phyloP scores from a whole-genome alignment of 768 basidiomycete genomes.

The Podaxis rugospora region DNA sequence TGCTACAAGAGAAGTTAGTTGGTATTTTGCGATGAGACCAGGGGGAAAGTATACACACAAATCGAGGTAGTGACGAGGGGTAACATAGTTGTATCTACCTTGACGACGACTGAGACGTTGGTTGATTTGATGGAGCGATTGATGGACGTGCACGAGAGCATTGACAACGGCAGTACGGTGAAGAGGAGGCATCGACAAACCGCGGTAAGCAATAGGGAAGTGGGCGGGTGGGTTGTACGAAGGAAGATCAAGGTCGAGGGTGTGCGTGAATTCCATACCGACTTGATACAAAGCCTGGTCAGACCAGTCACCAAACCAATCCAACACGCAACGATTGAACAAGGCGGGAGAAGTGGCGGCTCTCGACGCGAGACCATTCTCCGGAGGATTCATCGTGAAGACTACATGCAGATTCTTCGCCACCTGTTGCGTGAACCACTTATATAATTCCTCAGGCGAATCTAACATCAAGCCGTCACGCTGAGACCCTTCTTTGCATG shows the following conservation, averaged over 20 bases:
- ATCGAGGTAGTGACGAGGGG: conserved; percentile 96
- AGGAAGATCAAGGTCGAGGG: conserved; percentile 86
- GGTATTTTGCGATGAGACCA: conserved; percentile 11
- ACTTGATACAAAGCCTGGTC: conserved; percentile 99
- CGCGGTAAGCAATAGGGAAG: conserved; percentile 89
- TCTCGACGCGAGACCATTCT: conserved; percentile 91
- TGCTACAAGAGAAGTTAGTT: conserved; percentile 41
- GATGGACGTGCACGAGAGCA: conserved; percentile 88
- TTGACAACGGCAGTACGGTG: conserved; percentile 93
- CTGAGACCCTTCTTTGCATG: conserved; percentile 99
- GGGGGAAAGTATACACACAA: conserved; percentile 62
- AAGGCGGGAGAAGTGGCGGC: conserved; percentile 97
- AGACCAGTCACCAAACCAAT: conserved; percentile 99
- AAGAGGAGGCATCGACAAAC: conserved; percentile 77
- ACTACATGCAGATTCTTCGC: conserved; percentile 98
- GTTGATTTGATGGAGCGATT: conserved; percentile 86
- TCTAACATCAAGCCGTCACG: conserved; percentile 98
- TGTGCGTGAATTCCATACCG: conserved; percentile 92
- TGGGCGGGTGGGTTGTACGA: conserved; percentile 73
- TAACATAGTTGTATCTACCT: conserved; percentile 96
- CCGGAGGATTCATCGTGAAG: conserved; percentile 98
- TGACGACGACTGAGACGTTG: conserved; percentile 84
- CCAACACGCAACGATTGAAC: conserved; percentile 98
- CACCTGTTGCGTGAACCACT: conserved; percentile 98
- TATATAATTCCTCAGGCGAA: conserved; percentile 95